Conservation (phyloP, 202 grass and related monocot species). For the Carex sylvatica region DNA sequence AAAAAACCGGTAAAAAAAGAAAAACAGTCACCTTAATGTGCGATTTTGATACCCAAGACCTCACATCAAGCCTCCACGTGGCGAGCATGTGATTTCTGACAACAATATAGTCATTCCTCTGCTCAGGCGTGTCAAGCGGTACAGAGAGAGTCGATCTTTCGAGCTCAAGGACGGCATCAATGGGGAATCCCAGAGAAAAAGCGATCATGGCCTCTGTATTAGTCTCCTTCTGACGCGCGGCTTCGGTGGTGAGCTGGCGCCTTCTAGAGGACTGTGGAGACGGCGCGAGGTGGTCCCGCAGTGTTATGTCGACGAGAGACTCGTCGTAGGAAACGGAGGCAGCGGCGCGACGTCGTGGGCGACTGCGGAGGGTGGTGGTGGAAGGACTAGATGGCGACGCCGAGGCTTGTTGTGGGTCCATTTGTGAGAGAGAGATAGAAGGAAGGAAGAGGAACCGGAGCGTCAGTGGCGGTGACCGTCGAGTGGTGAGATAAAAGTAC, state of each 20-base stretch:
- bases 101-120: slow-evolving; percentile 81
- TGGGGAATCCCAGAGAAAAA: slow-evolving; percentile 77
- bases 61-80: slow-evolving; percentile 73
- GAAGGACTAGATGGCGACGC: slow-evolving; percentile 19
- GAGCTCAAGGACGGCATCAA: slow-evolving; percentile 54
- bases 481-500: neutral
- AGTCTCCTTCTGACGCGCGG: slow-evolving; percentile 75
- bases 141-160: slow-evolving; percentile 42
- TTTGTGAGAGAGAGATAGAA: neutral
- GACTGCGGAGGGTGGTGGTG: neutral
- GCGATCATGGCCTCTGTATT: slow-evolving; percentile 91
- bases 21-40: slow-evolving; percentile 24
- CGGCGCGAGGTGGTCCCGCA: slow-evolving; percentile 59
- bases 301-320: slow-evolving; percentile 51
- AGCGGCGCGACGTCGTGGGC: slow-evolving; percentile 45
- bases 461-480: neutral
- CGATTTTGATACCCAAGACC: slow-evolving; percentile 45
- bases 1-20: neutral
- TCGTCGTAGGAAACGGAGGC: slow-evolving; percentile 65
- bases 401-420: slow-evolving; percentile 12
- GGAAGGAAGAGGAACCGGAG: neutral
- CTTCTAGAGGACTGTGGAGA: slow-evolving; percentile 37
- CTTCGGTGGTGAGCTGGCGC: slow-evolving; percentile 48
- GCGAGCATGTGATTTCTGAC: slow-evolving; percentile 93
- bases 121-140: slow-evolving; percentile 33